Base-by-base conservation (phyloP, 768 basidiomycete genomes). In the Leucogyrophana mollusca region DNA sequence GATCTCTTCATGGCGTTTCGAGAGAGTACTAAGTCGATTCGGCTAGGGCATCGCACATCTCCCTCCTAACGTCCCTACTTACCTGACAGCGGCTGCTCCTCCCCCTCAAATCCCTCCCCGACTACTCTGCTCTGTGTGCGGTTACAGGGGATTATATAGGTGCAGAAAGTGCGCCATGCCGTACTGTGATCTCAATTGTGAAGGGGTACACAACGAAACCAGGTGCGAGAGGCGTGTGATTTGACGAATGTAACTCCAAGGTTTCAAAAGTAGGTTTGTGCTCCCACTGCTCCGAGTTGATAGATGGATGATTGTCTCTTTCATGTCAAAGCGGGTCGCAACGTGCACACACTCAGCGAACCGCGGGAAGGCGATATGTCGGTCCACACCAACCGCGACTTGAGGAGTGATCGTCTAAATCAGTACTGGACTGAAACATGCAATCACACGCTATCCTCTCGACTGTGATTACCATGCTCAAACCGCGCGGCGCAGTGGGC, bases 101-200 rank as follows among this genome's bases (percentile, higher is more conserved):
- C 73, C 80, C 1, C 69, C 87, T 0, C 63, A 61, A 1, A 78
- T 83, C 47, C 88, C 90, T 5, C 77, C 84, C 7, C 81, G 88
- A 34, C 67, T 80, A 53, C 58, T 93, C 11, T 94, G 91, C 59
- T 82, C 88, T n/a, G 86, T 92, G 20, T 93, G 91, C 55, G 89
- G 91, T 3, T 92, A 88, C 62, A 87, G 80, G 78, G 90, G 87
- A 5, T 71, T 72, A 4, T 93, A 94, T 60, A 83, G 78, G 45
- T 94, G 91, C 68, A 78, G 76, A 50, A 79, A 78, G 54, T 93
- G 91, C 65, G 80, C 82, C 0, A 73, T 90, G 73, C 72, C 83
- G 2, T 92, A 83, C 53, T 93, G 91, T 53, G 83, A 85, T 61
- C 67, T 73, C 34, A 81, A 80, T 45, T 94, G 91, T 56, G 79